Percentiles rank a stretch among this genome's conserved stretches.
phyloP scores from a whole-genome alignment of 1,139 yeast species.

The Candida sp. region DNA sequence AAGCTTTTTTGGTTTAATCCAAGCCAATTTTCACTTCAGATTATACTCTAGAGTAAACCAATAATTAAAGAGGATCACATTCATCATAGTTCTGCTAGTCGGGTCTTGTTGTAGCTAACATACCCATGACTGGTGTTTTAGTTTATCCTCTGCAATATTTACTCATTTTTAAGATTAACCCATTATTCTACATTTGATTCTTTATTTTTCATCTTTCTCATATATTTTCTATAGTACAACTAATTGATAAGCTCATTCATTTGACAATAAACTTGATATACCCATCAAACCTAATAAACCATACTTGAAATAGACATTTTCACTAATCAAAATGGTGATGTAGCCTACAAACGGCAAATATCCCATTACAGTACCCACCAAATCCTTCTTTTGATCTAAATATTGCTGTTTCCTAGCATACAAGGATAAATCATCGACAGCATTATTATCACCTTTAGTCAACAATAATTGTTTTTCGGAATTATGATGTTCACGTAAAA shows the following conservation, averaged over 20 bases:
- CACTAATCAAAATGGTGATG: constrained; percentile 88
- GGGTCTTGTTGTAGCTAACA: no score
- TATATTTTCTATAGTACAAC: constrained; percentile 17
- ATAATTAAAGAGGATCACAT: no score
- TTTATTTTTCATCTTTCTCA: background rate
- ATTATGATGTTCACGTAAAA: constrained; percentile 73
- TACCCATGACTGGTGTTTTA: no score
- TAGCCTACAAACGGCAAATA: constrained; percentile 93
- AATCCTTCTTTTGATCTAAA: constrained; percentile 70
- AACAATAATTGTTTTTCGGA: constrained; percentile 65
- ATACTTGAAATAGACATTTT: constrained; percentile 73
- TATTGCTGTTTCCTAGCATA: constrained; percentile 78
- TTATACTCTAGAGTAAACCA: no score
- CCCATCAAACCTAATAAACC: constrained; percentile 69
- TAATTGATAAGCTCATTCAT: constrained; percentile 24
- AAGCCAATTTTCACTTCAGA: no score
- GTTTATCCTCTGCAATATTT: no score
- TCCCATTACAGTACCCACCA: constrained; percentile 88
- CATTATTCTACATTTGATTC: no score
- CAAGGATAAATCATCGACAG: constrained; percentile 83
- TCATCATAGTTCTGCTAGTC: no score
- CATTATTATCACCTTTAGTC: constrained; percentile 97
- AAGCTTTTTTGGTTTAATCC: no score
- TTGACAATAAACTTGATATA: constrained; percentile 50
- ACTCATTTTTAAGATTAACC: no score